Evolutionary conservation across 306 rosid genomes (phyloP).

Genomic region (Hylodesmum podocarpum): DNA sequence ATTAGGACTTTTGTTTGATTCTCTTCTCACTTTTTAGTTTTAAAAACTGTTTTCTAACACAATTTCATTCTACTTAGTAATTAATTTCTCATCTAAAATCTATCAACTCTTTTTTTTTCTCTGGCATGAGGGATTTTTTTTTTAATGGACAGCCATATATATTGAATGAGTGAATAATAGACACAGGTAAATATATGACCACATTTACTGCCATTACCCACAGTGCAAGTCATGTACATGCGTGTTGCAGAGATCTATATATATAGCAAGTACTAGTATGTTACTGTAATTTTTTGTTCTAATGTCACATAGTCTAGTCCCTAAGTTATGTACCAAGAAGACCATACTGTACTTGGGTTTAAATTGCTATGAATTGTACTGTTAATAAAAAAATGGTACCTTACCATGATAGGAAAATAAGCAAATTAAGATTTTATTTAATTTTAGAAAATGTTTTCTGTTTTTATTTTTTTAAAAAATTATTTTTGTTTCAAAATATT

Average conservation of each 20-base stretch:
- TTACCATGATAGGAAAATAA: too few relatives aligned
- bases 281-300: background rate
- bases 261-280: background rate
- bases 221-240: background rate
- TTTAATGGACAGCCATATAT: background rate
- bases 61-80: background rate
- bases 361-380: too few relatives aligned
- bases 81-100: background rate
- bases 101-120: background rate
- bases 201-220: background rate
- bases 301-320: background rate
- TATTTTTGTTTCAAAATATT: too few relatives aligned
- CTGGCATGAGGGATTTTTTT: background rate
- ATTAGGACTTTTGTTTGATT: background rate
- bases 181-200: background rate
- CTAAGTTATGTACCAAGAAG: background rate
- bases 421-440: too few relatives aligned
- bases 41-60: background rate
- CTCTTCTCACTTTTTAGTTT: background rate
- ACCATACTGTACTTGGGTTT: background rate
- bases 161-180: too few relatives aligned
- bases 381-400: too few relatives aligned
- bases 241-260: background rate
- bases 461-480: too few relatives aligned
- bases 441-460: too few relatives aligned